A percentile compares a stretch with the other conserved stretches of the same genome.
These are phyloP conservation scores for Debaryomyces nepalensis DNA, from an alignment of 1,139 yeast genomes.

Conservation along the genomic window DNA sequence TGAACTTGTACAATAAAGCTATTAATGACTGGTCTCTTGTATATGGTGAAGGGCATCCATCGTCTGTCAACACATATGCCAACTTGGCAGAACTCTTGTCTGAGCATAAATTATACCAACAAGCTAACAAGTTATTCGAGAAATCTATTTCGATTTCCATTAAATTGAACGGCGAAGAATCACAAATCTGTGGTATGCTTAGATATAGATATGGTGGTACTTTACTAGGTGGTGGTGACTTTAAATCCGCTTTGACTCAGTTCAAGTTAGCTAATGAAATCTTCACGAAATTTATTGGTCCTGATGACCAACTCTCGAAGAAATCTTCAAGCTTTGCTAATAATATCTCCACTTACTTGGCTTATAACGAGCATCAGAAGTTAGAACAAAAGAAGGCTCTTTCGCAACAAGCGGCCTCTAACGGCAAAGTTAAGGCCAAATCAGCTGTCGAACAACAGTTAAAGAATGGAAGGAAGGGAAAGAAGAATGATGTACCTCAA, in stretches of 20 bases:
- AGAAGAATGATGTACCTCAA: constrained; percentile 35
- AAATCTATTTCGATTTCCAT: constrained; percentile 52
- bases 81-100: constrained; percentile 68
- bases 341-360: constrained; percentile 49
- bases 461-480: constrained; percentile 21
- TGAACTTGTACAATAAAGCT: constrained; percentile 66
- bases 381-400: constrained; percentile 32
- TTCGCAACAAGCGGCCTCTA: constrained; percentile 23
- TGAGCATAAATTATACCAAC: constrained; percentile 45
- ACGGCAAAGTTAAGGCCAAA: constrained; percentile 16
- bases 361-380: constrained; percentile 37
- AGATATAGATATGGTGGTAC: constrained; percentile 71
- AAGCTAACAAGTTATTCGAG: constrained; percentile 51
- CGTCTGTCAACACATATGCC: constrained; percentile 64
- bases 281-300: constrained; percentile 62
- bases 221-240: constrained; percentile 56
- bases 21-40: constrained; percentile 60
- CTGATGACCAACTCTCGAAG: constrained; percentile 61
- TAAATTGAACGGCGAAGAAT: constrained; percentile 56
- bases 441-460: constrained; percentile 17
- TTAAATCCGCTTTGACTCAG: constrained; percentile 57
- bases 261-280: constrained; percentile 57
- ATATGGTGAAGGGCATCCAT: constrained; percentile 69
- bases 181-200: constrained; percentile 62
- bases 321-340: constrained; percentile 69